A percentile compares a stretch with the other conserved stretches of the same genome.
Conservation (phyloP, 1,139 yeast species). For the Yamadazyma dushanensis region DNA sequence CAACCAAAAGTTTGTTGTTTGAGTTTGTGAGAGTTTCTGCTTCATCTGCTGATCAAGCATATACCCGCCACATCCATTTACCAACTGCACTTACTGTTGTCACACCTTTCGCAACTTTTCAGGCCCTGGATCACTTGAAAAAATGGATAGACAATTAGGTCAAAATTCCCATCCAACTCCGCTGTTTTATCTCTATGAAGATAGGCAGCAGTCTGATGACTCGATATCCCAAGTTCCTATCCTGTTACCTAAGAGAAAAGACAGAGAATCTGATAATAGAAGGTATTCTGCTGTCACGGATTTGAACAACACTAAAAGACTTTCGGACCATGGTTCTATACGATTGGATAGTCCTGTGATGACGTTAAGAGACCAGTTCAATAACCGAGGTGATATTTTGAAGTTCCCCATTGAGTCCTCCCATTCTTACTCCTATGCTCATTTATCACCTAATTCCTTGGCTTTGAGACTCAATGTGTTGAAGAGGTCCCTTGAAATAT, state of each 20-base stretch:
- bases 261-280: background rate
- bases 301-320: background rate
- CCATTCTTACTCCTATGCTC: conserved; percentile 84
- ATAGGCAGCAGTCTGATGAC: conserved; percentile 15
- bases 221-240: conserved; percentile 8
- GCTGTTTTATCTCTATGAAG: conserved; percentile 24
- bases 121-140: too few species aligned
- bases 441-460: conserved; percentile 74
- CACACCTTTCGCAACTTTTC: too few species aligned
- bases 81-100: too few species aligned
- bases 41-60: too few species aligned
- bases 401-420: conserved; percentile 77
- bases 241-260: conserved; percentile 12
- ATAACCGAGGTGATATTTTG: conserved; percentile 22
- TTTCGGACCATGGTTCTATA: background rate
- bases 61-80: too few species aligned
- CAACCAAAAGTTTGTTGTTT: too few species aligned
- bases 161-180: background rate
- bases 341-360: conserved; percentile 16
- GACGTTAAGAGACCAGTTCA: conserved; percentile 16
- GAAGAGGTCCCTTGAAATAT: conserved; percentile 71
- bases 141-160: background rate
- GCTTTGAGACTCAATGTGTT: conserved; percentile 74
- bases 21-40: too few species aligned
- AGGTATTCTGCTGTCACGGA: background rate